A percentile compares a stretch with the other conserved stretches of the same genome.
These are phyloP conservation scores for Eleusine coracana DNA, from an alignment of 176 grass and related monocot species.

Conservation along the genomic window DNA sequence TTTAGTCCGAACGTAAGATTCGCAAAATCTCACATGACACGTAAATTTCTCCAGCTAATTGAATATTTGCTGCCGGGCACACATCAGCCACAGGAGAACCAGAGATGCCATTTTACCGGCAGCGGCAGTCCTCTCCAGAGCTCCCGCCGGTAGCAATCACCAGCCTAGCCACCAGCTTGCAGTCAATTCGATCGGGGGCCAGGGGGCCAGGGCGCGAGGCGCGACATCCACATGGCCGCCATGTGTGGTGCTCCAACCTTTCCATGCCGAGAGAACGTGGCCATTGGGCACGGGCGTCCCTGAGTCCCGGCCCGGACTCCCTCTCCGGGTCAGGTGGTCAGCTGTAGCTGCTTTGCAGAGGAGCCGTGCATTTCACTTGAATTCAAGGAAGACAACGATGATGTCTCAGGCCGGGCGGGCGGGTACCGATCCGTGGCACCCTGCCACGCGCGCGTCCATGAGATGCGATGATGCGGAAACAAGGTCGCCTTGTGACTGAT, in stretches of 20 bases:
- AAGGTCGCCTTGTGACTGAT: not conserved
- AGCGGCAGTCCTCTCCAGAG: not conserved
- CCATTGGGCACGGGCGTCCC: not conserved
- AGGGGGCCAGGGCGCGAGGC: not conserved
- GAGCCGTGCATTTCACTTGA: not conserved
- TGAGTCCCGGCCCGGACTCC: not conserved
- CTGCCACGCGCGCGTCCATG: not conserved
- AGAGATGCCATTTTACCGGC: not conserved
- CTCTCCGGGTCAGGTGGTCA: not conserved
- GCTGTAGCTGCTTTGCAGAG: not conserved
- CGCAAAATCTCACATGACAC: not conserved
- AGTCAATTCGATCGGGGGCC: not conserved
- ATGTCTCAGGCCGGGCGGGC: not conserved
- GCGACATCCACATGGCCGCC: slow-evolving; percentile 19
- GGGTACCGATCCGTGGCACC: not conserved
- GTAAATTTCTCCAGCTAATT: not conserved
- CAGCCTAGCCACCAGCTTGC: not conserved
- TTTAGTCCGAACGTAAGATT: no score
- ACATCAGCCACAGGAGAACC: not conserved
- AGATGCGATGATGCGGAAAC: not conserved
- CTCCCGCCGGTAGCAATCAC: not conserved
- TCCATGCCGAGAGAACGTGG: slow-evolving; percentile 1
- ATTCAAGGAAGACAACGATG: not conserved
- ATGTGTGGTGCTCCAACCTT: not conserved
- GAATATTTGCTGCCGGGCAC: not conserved